Conservation (phyloP, 306 rosid genomes). For the Prunus fruticosa region DNA sequence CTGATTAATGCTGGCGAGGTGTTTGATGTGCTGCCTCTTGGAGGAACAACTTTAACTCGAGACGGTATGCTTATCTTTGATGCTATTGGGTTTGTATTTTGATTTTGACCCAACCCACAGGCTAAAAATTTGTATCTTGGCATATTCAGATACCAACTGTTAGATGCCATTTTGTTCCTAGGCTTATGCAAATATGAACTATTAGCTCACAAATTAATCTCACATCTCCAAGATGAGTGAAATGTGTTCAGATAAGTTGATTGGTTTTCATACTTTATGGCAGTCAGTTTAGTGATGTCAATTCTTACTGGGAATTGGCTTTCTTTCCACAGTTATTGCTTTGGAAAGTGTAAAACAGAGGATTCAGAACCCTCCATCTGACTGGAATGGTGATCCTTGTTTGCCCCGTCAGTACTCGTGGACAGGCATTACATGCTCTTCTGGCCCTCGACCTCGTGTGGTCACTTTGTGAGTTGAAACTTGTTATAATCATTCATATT, state of each 20-base stretch:
- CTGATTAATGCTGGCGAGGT: slow-evolving; percentile 80
- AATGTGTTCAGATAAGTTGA: background rate
- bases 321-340: slow-evolving; percentile 59
- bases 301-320: slow-evolving; percentile 5
- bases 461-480: slow-evolving; percentile 63
- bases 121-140: background rate
- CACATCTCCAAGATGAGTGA: background rate
- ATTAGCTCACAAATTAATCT: background rate
- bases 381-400: slow-evolving; percentile 96
- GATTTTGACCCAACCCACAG: background rate
- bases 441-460: slow-evolving; percentile 63
- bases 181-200: no score
- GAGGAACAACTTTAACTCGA: slow-evolving; percentile 66
- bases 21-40: slow-evolving; percentile 55
- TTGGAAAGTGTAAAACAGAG: slow-evolving; percentile 45
- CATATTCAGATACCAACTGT: background rate
- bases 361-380: slow-evolving; percentile 62
- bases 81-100: background rate
- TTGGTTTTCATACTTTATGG: background rate
- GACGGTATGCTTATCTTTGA: slow-evolving; percentile 56
- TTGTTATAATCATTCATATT: slow-evolving; percentile 12
- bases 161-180: no score
- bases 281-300: background rate
- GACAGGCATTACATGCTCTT: slow-evolving; percentile 87
- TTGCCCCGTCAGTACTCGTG: slow-evolving; percentile 68